A percentile compares a stretch with the other conserved stretches of the same genome.
These are phyloP conservation scores for Podaxis rugospora DNA, from an alignment of 768 basidiomycete genomes.

Conservation along the genomic window DNA sequence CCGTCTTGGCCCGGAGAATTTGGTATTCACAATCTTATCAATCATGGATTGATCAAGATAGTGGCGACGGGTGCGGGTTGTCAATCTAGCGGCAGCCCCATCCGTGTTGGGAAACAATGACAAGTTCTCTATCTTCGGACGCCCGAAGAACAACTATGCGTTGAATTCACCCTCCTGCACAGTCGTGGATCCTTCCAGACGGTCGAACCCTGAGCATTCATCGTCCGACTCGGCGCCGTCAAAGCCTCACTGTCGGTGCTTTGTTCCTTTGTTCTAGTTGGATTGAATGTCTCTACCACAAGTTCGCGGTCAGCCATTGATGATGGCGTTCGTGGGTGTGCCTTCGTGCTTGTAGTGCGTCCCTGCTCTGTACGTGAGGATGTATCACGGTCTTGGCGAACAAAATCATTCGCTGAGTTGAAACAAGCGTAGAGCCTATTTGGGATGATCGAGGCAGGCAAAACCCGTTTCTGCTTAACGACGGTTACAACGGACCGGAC, in stretches of 20 bases:
- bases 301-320: not conserved
- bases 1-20: not conserved
- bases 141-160: not conserved
- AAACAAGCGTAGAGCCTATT: not conserved
- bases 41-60: not conserved
- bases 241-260: not conserved
- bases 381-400: not conserved
- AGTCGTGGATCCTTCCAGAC: no score
- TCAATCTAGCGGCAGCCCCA: no score
- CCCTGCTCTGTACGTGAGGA: not conserved
- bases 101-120: not conserved
- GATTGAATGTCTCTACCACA: not conserved
- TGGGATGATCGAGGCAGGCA: not conserved
- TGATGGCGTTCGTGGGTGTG: not conserved
- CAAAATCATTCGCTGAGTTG: not conserved
- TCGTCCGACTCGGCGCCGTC: not conserved
- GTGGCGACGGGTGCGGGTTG: not conserved
- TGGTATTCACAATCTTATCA: not conserved
- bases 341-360: not conserved
- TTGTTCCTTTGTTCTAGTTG: not conserved
- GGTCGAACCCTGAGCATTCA: not conserved
- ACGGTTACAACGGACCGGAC: not conserved
- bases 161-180: no score
- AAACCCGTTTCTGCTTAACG: not conserved
- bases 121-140: not conserved